These are phyloP conservation scores for Astrocystis sublimbata DNA, from an alignment of 495 filamentous ascomycete species.

Conservation along the genomic window DNA sequence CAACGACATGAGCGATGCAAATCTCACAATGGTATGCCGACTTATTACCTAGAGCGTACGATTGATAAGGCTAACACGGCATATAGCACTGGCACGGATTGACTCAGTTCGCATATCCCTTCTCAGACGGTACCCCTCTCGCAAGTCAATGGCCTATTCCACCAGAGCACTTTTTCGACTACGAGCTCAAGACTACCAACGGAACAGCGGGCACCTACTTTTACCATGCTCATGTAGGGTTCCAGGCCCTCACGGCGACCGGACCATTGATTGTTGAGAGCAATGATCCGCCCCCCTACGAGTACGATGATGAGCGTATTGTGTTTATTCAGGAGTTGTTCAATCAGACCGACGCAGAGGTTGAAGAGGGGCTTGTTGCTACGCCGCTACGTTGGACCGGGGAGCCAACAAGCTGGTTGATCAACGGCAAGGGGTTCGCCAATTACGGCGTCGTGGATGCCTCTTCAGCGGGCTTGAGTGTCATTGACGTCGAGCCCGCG, in stretches of 20 bases:
- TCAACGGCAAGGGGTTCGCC: constrained; percentile 41
- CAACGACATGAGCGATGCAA: constrained; percentile 52
- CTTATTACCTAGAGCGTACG: neutral
- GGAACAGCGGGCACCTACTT: constrained; percentile 54
- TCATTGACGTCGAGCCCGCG: constrained; percentile 54
- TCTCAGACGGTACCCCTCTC: constrained; percentile 52
- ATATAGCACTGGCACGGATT: constrained; percentile 58
- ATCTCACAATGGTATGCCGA: constrained; percentile 50
- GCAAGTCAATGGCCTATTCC: constrained; percentile 57
- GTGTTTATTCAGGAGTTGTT: constrained; percentile 52
- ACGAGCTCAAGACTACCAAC: constrained; percentile 45
- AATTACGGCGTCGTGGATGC: constrained; percentile 13
- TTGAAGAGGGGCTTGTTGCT: constrained; percentile 36
- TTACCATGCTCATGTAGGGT: constrained; percentile 57
- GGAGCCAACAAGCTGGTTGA: constrained; percentile 45
- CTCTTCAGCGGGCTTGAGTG: constrained; percentile 28
- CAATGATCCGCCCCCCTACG: constrained; percentile 37
- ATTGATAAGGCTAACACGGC: neutral
- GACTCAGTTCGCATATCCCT: constrained; percentile 47
- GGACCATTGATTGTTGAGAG: constrained; percentile 57
- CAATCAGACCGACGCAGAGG: constrained; percentile 36
- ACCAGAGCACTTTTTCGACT: constrained; percentile 57
- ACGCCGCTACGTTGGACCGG: constrained; percentile 40
- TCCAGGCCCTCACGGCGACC: constrained; percentile 50
- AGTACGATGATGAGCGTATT: constrained; percentile 57